Base-by-base conservation (phyloP, 2,329 filamentous ascomycete species). In the Penicillium hesseltinei region DNA sequence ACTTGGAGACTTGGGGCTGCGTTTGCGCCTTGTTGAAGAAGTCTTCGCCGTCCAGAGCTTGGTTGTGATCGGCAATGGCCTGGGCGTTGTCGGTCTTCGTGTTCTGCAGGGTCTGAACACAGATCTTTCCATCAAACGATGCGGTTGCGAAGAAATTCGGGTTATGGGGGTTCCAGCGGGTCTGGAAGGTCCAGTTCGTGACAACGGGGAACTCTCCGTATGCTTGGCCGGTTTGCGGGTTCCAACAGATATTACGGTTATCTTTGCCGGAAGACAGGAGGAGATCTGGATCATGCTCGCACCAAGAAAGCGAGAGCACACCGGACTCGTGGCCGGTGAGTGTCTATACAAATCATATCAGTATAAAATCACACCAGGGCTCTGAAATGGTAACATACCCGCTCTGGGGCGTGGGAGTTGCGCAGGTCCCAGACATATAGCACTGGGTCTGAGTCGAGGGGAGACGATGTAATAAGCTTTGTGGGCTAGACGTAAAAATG, bases 111-210 rank as follows among this genome's bases (percentile, higher is more conserved):
- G 93, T 96, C 73, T 97, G 93, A 44, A 99, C 81, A 2, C 90
- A 88, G 62, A 99, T 96, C 77, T 95, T 97, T 67, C 95, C 94
- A 71, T 99, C 94, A 65, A 97, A 97, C 2, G 93, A 96, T 10
- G 95, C 94, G 19, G 94, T 97, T 19, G 95, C 95, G 49, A 93
- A 91, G 57, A 99, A 81, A 71, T 88, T 90, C 11, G 94, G 93
- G 74, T 99, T 96, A 66, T 90, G 87, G 31, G 94, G 94, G 73
- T 96, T 92, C 83, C 95, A 97, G 61, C 88, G 85, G 5, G 94
- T 96, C 72, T 93, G 88, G 80, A 99, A 99, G 6, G 92, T 96
- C 93, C 94, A 99, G 76, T 97, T 99, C n/a, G 93, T 97, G 53
- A 96, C 92, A 68, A 97, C 91, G 5, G 93, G 92, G 71, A 97